Evolutionary conservation across 2,329 filamentous ascomycete genomes (phyloP).

Genomic region (Nothopassalora personata): DNA sequence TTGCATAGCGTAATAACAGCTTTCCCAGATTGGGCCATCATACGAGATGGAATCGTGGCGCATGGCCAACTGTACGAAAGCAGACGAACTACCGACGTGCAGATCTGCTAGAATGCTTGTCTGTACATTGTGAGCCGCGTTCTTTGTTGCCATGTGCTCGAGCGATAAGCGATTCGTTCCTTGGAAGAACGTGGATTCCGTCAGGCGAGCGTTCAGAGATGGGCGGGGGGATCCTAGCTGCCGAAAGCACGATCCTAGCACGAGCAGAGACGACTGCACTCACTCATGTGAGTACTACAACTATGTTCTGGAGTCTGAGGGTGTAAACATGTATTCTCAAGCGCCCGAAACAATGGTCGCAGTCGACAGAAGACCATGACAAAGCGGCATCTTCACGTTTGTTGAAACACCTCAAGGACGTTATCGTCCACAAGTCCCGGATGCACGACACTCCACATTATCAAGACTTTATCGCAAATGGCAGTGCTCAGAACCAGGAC

Average conservation of each 20-base stretch:
- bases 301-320: too few species aligned
- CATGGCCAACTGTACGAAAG: not conserved
- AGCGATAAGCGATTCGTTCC: not conserved
- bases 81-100: not conserved
- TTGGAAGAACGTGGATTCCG: not conserved
- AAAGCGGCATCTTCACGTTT: too few species aligned
- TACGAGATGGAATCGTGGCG: not conserved
- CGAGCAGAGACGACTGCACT: too few species aligned
- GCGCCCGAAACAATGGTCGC: too few species aligned
- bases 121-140: not conserved
- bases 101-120: not conserved
- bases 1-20: too few species aligned
- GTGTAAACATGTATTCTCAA: too few species aligned
- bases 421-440: too few species aligned
- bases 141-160: not conserved
- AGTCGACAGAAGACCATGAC: too few species aligned
- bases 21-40: not conserved
- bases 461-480: too few species aligned
- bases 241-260: not conserved
- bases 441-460: too few species aligned
- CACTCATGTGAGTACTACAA: too few species aligned
- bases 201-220: not conserved
- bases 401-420: too few species aligned
- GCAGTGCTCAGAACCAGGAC: not conserved
- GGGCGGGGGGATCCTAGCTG: not conserved